These are phyloP conservation scores for Cladosporium sp. DNA, from an alignment of 2,329 filamentous ascomycete species.

Conservation along the genomic window DNA sequence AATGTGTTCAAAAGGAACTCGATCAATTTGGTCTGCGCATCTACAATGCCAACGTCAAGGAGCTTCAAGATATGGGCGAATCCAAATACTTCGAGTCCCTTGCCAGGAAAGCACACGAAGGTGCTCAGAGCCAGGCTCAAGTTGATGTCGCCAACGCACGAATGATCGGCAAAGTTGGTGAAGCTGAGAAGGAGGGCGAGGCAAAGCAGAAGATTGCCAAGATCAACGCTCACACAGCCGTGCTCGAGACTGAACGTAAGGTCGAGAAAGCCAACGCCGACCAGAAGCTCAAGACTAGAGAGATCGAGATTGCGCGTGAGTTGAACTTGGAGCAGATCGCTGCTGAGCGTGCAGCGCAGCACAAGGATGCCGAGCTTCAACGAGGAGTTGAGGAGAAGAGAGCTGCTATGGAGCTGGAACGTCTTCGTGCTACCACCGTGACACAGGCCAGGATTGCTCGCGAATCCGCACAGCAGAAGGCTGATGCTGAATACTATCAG, in stretches of 20 bases:
- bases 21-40: conserved; percentile 72
- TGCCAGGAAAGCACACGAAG: conserved; percentile 81
- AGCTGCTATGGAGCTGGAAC: conserved; percentile 77
- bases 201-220: conserved; percentile 86
- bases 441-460: conserved; percentile 72
- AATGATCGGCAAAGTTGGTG: conserved; percentile 70
- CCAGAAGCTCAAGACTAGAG: conserved; percentile 70
- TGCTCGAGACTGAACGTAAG: conserved; percentile 81
- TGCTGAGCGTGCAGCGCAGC: conserved; percentile 71
- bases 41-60: conserved; percentile 79
- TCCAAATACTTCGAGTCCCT: conserved; percentile 84
- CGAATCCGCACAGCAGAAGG: conserved; percentile 69
- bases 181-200: conserved; percentile 75
- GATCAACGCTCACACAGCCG: conserved; percentile 82
- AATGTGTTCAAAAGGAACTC: conserved; percentile 74
- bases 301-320: conserved; percentile 71
- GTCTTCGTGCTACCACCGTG: conserved; percentile 74
- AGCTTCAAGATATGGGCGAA: conserved; percentile 78
- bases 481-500: conserved; percentile 58
- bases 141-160: conserved; percentile 61
- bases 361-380: conserved; percentile 77
- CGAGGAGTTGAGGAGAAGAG: conserved; percentile 75
- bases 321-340: conserved; percentile 76
- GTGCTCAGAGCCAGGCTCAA: conserved; percentile 77
- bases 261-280: conserved; percentile 77